Conservation (phyloP, 2,329 filamentous ascomycete species). For the Penicillium sp. region DNA sequence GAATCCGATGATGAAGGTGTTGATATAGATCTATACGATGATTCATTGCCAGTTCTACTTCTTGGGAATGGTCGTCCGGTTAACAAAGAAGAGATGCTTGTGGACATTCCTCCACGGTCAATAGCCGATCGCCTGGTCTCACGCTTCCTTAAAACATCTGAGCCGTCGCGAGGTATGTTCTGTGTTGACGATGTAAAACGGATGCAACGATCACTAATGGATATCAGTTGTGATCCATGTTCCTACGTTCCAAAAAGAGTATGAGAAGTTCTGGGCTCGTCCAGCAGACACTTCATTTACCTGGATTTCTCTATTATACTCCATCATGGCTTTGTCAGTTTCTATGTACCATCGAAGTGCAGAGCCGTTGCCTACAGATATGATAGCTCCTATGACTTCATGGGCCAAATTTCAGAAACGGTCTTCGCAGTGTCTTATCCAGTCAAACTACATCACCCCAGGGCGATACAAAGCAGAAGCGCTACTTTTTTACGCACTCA, state of each 20-base stretch:
- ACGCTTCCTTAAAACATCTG: slow-evolving; percentile 34
- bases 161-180: slow-evolving; percentile 33
- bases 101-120: slow-evolving; percentile 31
- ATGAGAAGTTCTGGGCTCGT: slow-evolving; percentile 33
- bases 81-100: slow-evolving; percentile 35
- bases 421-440: slow-evolving; percentile 34
- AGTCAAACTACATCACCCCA: slow-evolving; percentile 35
- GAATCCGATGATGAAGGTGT: slow-evolving; percentile 26
- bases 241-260: slow-evolving; percentile 36
- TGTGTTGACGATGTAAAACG: no score
- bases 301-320: slow-evolving; percentile 35
- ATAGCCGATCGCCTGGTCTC: slow-evolving; percentile 37
- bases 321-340: slow-evolving; percentile 29
- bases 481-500: slow-evolving; percentile 30
- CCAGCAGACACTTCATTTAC: slow-evolving; percentile 29
- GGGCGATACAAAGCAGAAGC: slow-evolving; percentile 36
- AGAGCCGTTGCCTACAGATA: slow-evolving; percentile 23
- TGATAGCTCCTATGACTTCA: slow-evolving; percentile 16
- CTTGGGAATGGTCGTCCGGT: slow-evolving; percentile 27
- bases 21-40: slow-evolving; percentile 20
- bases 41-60: slow-evolving; percentile 29
- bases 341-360: slow-evolving; percentile 26
- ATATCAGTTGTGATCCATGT: slow-evolving; percentile 31
- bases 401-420: slow-evolving; percentile 52
- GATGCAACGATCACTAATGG: no score